Evolutionary conservation across 2,329 filamentous ascomycete species (phyloP).

Genomic region (Gaeumannomyces sp.): DNA sequence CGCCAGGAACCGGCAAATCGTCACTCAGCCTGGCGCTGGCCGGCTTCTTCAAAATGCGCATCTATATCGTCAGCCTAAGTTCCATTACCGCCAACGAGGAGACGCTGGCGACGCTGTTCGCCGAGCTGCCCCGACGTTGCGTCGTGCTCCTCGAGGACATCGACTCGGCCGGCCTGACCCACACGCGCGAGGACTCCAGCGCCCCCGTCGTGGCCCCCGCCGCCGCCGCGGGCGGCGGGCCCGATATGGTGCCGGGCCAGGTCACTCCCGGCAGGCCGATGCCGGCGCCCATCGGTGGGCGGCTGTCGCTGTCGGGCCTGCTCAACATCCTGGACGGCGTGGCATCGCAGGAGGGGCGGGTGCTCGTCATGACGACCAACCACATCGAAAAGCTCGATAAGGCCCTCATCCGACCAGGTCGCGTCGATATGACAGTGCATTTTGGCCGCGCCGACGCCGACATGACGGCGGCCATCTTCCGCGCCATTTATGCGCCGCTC

Average conservation of each 20-base stretch:
- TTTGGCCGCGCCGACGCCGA: conserved; percentile 47
- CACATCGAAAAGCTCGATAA: conserved; percentile 55
- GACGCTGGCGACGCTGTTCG: conserved; percentile 56
- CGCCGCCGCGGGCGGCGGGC: conserved; percentile 14
- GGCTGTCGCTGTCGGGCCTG: conserved; percentile 66
- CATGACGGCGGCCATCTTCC: conserved; percentile 51
- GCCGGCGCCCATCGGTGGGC: conserved; percentile 16
- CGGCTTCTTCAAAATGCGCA: conserved; percentile 62
- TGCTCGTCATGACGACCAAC: conserved; percentile 62
- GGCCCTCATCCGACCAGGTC: conserved; percentile 56
- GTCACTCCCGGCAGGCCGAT: conserved; percentile 23
- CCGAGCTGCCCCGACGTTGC: conserved; percentile 61
- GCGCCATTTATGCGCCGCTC: conserved; percentile 49
- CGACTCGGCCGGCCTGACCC: conserved; percentile 64
- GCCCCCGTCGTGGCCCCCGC: conserved; percentile 10
- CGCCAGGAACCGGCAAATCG: conserved; percentile 74
- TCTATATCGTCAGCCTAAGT: conserved; percentile 66
- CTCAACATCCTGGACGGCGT: conserved; percentile 78
- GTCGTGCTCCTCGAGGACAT: conserved; percentile 73
- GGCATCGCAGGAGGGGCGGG: conserved; percentile 55
- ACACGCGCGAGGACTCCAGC: conserved; percentile 39
- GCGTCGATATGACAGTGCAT: conserved; percentile 53
- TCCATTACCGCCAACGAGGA: conserved; percentile 60
- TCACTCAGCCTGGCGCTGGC: conserved; percentile 65
- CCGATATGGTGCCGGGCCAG: conserved; percentile 28